phyloP scores from a whole-genome alignment of 1,284 basidiomycete species.

The Cutaneotrichosporon sp. region DNA sequence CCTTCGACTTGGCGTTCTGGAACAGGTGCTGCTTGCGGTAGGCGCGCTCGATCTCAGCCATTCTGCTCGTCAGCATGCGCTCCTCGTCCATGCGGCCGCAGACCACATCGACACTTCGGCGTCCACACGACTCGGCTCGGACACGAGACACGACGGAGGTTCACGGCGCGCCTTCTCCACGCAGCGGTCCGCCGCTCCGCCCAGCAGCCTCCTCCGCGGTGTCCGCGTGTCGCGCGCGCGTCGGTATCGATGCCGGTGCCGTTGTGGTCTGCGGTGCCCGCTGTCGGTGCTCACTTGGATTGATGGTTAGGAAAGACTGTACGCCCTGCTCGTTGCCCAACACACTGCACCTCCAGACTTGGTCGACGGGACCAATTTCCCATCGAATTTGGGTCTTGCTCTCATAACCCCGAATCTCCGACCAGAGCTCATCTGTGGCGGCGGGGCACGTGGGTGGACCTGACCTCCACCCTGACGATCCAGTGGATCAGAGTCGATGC shows the following conservation, averaged over 20 bases:
- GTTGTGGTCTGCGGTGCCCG: background rate
- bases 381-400: too few relatives aligned
- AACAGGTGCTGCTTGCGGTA: slow-evolving; percentile 98
- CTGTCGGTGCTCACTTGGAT: slow-evolving; percentile 8
- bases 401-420: slow-evolving; percentile 1
- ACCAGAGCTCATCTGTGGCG: background rate
- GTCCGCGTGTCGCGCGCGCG: slow-evolving; percentile 2
- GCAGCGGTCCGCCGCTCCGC: background rate
- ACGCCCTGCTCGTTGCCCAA: background rate
- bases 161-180: background rate
- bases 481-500: background rate
- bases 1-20: slow-evolving; percentile 93
- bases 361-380: background rate
- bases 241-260: background rate
- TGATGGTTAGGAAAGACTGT: slow-evolving; percentile 3
- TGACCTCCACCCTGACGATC: too few relatives aligned
- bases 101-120: slow-evolving; percentile 34
- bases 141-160: background rate
- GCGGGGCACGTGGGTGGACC: too few relatives aligned
- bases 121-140: slow-evolving; percentile 23
- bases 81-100: slow-evolving; percentile 6
- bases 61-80: slow-evolving; percentile 6
- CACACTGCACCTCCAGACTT: background rate
- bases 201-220: background rate
- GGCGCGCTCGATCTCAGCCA: slow-evolving; percentile 23